Percentiles rank a stretch among this genome's conserved stretches.
phyloP scores from a whole-genome alignment of 1,284 basidiomycete genomes.

The Apiotrichum siamense region DNA sequence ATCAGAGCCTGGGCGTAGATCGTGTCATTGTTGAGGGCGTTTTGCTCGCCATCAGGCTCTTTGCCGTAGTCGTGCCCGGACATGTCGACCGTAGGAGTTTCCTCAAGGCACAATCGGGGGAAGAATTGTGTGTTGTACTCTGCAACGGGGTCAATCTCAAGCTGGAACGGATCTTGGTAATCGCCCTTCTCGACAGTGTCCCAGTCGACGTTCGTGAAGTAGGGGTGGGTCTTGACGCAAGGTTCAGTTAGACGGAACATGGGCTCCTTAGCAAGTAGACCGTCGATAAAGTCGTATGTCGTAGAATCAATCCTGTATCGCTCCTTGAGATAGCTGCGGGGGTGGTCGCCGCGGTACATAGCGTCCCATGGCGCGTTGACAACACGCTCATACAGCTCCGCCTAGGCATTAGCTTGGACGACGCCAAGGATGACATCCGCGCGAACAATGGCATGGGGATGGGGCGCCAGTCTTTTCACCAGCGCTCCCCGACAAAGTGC shows the following conservation, averaged over 20 bases:
- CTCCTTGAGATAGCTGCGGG: slow-evolving; percentile 13
- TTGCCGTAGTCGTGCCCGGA: slow-evolving; percentile 28
- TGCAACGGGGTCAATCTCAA: slow-evolving; percentile 84
- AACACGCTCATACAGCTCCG: slow-evolving; percentile 18
- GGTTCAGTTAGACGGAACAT: slow-evolving; percentile 80
- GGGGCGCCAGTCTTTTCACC: too few species aligned
- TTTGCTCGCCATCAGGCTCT: slow-evolving; percentile 15
- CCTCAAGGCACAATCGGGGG: slow-evolving; percentile 92
- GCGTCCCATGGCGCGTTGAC: slow-evolving; percentile 37
- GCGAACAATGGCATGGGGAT: too few species aligned
- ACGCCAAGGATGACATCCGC: too few species aligned
- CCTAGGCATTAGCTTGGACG: slow-evolving; percentile 8
- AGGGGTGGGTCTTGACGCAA: slow-evolving; percentile 80
- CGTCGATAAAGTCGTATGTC: slow-evolving; percentile 89
- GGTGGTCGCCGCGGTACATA: slow-evolving; percentile 22
- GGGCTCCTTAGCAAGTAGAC: slow-evolving; percentile 85
- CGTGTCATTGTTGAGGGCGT: slow-evolving; percentile 33
- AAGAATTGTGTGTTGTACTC: slow-evolving; percentile 97
- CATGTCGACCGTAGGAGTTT: slow-evolving; percentile 62
- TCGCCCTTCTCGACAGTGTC: slow-evolving; percentile 29
- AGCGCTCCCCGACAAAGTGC: too few species aligned
- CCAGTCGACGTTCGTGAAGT: slow-evolving; percentile 79
- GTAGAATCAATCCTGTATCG: slow-evolving; percentile 70
- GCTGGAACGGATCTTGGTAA: slow-evolving; percentile 80
- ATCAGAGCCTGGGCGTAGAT: slow-evolving; percentile 29